A percentile compares a stretch with the other conserved stretches of the same genome.
Conservation (phyloP, 2,329 filamentous ascomycete genomes). For the Talaromyces sp. region DNA sequence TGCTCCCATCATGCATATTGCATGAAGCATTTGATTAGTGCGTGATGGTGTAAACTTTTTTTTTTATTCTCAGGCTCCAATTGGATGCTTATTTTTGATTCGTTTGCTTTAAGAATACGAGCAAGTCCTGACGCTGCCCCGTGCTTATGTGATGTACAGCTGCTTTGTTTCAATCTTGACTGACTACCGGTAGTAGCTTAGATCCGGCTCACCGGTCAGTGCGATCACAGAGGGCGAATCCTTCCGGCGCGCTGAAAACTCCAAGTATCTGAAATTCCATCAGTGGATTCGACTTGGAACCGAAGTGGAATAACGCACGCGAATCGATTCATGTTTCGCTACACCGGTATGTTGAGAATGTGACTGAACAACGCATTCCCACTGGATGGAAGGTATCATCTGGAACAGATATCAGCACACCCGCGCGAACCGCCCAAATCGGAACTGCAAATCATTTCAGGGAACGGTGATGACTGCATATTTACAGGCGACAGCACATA, state of each 20-base stretch:
- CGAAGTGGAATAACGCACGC: background rate
- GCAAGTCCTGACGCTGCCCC: background rate
- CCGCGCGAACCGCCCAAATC: constrained; percentile 13
- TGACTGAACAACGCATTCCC: background rate
- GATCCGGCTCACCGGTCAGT: background rate
- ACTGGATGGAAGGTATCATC: background rate
- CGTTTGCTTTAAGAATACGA: too few species aligned
- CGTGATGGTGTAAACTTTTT: background rate
- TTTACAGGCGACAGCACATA: background rate
- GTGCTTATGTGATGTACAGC: background rate
- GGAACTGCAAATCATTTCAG: background rate
- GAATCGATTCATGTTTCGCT: background rate
- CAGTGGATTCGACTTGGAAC: background rate
- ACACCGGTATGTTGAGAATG: background rate
- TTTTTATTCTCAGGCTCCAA: background rate
- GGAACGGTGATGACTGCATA: background rate
- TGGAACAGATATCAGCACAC: background rate
- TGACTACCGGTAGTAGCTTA: background rate
- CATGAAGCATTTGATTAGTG: background rate
- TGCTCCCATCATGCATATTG: constrained; percentile 2
- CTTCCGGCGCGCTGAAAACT: background rate
- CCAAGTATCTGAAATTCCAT: background rate
- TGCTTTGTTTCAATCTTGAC: background rate
- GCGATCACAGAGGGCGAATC: background rate
- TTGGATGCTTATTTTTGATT: too few species aligned